Conservation (phyloP, 176 grass and related monocot species). For the Themeda triandra region DNA sequence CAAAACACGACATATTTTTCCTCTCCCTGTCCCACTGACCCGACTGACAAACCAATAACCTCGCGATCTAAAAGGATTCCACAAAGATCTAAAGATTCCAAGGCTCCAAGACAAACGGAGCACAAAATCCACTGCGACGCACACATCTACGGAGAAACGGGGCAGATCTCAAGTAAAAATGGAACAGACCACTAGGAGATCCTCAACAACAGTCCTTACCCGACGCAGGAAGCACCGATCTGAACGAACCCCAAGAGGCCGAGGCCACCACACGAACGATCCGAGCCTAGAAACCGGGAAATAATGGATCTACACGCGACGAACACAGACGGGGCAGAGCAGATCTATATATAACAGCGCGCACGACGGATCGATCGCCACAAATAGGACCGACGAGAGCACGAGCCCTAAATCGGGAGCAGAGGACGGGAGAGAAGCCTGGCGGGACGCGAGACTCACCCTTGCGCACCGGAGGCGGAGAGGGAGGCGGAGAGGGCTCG, state of each 20-base stretch:
- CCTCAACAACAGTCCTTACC: neutral
- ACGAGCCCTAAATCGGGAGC: neutral
- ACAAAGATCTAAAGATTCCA: neutral
- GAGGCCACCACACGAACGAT: neutral
- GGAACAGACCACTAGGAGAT: neutral
- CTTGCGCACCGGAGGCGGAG: conserved; percentile 35
- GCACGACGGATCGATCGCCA: neutral
- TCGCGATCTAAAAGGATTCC: conserved; percentile 16
- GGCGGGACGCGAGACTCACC: conserved; percentile 26
- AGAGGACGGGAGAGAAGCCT: neutral
- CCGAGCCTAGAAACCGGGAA: neutral
- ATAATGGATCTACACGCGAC: neutral
- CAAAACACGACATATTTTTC: neutral
- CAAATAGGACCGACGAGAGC: conserved; percentile 4
- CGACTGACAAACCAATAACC: neutral
- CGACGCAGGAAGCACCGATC: neutral
- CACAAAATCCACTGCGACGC: neutral
- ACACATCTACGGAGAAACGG: neutral
- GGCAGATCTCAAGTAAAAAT: neutral
- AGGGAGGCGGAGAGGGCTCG: neutral
- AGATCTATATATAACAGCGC: conserved; percentile 40
- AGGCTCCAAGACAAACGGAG: neutral
- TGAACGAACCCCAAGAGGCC: neutral
- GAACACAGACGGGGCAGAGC: neutral
- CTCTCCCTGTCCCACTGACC: neutral